Percentiles rank a stretch among this genome's conserved stretches.
Evolutionary conservation across 768 basidiomycete genomes (phyloP).

Genomic region (Boletellus ananas): DNA sequence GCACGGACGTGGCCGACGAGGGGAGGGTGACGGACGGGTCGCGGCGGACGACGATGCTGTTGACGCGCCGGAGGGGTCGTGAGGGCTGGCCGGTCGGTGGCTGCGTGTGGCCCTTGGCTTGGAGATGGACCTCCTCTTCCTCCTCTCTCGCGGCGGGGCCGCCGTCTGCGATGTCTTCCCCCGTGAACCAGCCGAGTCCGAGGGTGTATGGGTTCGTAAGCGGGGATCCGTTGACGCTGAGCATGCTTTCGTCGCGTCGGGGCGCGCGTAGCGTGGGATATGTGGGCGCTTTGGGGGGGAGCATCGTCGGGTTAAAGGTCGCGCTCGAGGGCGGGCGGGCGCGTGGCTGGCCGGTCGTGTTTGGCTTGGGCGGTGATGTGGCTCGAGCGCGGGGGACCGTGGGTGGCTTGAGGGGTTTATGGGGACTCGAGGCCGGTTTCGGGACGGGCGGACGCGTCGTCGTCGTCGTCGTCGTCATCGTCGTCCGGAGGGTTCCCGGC

Average conservation of each 20-base stretch:
- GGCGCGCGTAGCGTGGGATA: constrained; percentile 58
- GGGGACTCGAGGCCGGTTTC: constrained; percentile 34
- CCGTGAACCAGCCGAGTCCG: constrained; percentile 56
- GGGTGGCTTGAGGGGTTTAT: constrained; percentile 29
- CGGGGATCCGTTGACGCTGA: constrained; percentile 81
- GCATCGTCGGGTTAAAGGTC: constrained; percentile 70
- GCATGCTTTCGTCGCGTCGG: constrained; percentile 70
- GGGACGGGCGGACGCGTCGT: constrained; percentile 26
- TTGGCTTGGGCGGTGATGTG: constrained; percentile 52
- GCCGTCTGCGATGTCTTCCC: constrained; percentile 28
- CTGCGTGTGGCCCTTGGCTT: constrained; percentile 25
- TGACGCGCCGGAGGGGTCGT: constrained; percentile 39
- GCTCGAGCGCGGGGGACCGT: constrained; percentile 33
- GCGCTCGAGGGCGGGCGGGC: constrained; percentile 54
- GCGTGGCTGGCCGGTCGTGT: constrained; percentile 10
- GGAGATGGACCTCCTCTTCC: constrained; percentile 12
- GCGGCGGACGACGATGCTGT: constrained; percentile 58
- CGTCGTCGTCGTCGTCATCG: constrained; percentile 19
- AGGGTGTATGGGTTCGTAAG: constrained; percentile 74
- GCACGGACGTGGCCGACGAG: constrained; percentile 13
- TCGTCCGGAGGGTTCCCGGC: constrained; percentile 35
- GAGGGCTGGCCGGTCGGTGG: constrained; percentile 12
- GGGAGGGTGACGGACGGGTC: constrained; percentile 48
- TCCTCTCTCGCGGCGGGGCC: constrained; percentile 4
- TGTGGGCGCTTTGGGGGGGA: constrained; percentile 37